Conservation (phyloP, 345 rosid species). For the rapeseed (Brassica napus) region Da-Ae NC_063439.1:19234501-19235000, state of each 20-base stretch:
- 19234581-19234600: constrained; percentile 18
- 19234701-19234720: constrained; percentile 47
- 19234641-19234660: background rate
- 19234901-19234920: constrained; percentile 38
- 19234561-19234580: constrained; percentile 43
- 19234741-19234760: constrained; percentile 24
- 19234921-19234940: constrained; percentile 29
- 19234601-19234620: constrained; percentile 21
- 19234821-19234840: background rate
- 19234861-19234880: constrained; percentile 31
- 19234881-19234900: constrained; percentile 14
- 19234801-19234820: constrained; percentile 25
- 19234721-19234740: constrained; percentile 73
- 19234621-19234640: constrained; percentile 13
- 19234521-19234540: no score
- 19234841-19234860: constrained; percentile 32
- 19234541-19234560: background rate
- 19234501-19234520: no score
- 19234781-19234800: constrained; percentile 31
- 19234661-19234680: constrained; percentile 12
- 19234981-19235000: background rate
- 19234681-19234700: constrained; percentile 22
- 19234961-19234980: constrained; percentile 25
- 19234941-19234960: background rate
- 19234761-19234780: constrained; percentile 22